Base-by-base conservation (phyloP, 2,329 filamentous ascomycete genomes). In the Sporothrix phasma region DNA sequence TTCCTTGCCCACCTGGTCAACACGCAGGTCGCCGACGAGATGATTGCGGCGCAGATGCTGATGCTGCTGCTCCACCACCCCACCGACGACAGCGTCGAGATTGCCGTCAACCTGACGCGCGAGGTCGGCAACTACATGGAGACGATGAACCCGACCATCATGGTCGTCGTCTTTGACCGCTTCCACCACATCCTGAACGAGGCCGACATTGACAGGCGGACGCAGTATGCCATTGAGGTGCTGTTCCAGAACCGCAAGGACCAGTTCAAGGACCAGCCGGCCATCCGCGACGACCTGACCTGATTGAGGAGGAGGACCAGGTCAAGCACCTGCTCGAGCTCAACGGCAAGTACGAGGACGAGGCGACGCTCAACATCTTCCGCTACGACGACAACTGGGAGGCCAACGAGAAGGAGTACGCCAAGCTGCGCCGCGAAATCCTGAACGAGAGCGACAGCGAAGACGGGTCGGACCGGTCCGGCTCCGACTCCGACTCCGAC, bases 161-260 rank as follows among this genome's bases (percentile, higher is more conserved):
- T 92, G 34, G 84, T 93, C 69, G 89, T 88, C 26, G 91, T 99
- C 7, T 99, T 96, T 72, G 94, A 99, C 72, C 92, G 96, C 74
- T 96, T 99, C 79, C 82, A 94, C 70, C 93, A 88, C 70, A 97
- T 97, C 68, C 79, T 99, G 8, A 93, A 99, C 77, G 94, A 99
- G 75, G 92, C 92, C 51, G 92, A 94, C 72, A 96, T 99, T 74
- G 93, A 97, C 73, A 97, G 96, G 80, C 84, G 94, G 68, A 92
- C 93, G n/a, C 94, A 99, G 77, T 99, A 97, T 76, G 96, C 96
- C 90, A 93, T 99, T 64, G 94, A 99, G 75, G 94, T 97, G 5
- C 78, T 99, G 49, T 99, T 99, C 74, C 92, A 99, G 77, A 88
- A 97, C 64, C 85, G 94, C 68, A 96, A 97, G 76, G 93, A 97